Evolutionary conservation across 2,329 filamentous ascomycete genomes (phyloP).

Genomic region (Diaporthe caulivora): DNA sequence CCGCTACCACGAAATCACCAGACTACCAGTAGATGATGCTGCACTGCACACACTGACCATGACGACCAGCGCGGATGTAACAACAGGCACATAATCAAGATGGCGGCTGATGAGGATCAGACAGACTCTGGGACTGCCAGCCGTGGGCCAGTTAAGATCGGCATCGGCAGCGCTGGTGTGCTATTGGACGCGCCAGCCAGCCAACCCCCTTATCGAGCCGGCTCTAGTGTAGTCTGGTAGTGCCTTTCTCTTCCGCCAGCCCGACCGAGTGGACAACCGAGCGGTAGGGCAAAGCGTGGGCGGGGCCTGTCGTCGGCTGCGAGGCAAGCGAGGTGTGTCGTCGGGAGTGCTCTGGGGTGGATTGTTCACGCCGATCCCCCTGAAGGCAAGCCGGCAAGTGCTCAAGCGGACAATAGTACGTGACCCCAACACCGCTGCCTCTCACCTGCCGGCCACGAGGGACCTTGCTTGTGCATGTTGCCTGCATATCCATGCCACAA

Average conservation of each 20-base stretch:
- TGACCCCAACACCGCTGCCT: no score
- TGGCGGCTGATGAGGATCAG: conserved; percentile 14
- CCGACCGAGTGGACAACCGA: conserved; percentile 12
- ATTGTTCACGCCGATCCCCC: conserved; percentile 7
- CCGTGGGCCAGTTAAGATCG: conserved; percentile 22
- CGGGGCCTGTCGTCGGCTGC: conserved; percentile 21
- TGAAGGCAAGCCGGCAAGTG: conserved; percentile 2
- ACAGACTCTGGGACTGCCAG: background rate
- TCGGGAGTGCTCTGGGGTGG: background rate
- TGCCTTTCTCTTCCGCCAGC: conserved; percentile 15
- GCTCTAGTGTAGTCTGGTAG: background rate
- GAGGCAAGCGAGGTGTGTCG: background rate
- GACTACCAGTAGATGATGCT: conserved; percentile 3
- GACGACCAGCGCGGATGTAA: background rate
- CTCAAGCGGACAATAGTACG: no score
- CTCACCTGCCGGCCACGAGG: background rate
- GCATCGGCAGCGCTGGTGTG: background rate
- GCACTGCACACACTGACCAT: background rate
- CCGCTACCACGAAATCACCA: background rate
- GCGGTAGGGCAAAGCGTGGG: background rate
- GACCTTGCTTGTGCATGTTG: background rate
- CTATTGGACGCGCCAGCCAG: background rate
- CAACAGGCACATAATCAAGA: background rate
- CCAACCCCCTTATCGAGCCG: background rate
- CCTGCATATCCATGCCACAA: background rate